Base-by-base conservation (phyloP, 1,284 basidiomycete species). In the Puccinia novopanici region DNA sequence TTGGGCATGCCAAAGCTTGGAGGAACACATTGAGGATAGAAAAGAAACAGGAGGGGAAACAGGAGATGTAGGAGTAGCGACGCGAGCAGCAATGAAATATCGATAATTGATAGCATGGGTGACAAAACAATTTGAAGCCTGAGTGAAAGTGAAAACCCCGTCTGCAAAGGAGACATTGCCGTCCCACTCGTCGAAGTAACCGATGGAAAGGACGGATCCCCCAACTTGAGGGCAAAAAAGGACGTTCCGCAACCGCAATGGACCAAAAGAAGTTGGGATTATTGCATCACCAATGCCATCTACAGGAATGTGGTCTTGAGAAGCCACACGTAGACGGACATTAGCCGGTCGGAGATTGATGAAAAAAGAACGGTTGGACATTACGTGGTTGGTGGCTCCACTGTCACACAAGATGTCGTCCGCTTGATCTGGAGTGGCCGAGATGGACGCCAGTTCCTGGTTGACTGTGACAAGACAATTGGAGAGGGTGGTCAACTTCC, bases 351-450 rank as follows among this genome's bases (percentile, higher is more conserved):
- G 12, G 34, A 65, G 12, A 5, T 8, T 40, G 4, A n/a, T 5
- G 30, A 65, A 65, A 9, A 65, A 42, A 17, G 3, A 9, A 5
- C 19, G 6, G 12, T 65, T 3, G 61, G 61, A 65, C 34, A 19
- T 65, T 42, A 40, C 61, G n/a, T 74, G 48, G 30, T 74, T 48
- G 37, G 72, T 74, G 6, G 72, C 72, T 22, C 72, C 72, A 3
- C 24, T 6, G 52, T 74, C 34, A 3, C 22, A 22, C 5, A 75
- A n/a, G 6, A 42, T 24, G 9, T 65, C 34, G 6, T n/a, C 8
- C 9, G 34, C 27, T 9, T 65, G 3, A 4, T 37, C 40, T 8
- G 61, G 61, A 4, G 19, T 42, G 10, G 40, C 40, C 2, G 40
- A 65, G 6, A 65, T 34, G 3, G 17, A 37, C 3, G 34, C 61